A percentile compares a stretch with the other conserved stretches of the same genome.
These are phyloP conservation scores for Globisporangium nunn DNA, from an alignment of 352 stramenopile genomes.

Conservation along the genomic window DNA sequence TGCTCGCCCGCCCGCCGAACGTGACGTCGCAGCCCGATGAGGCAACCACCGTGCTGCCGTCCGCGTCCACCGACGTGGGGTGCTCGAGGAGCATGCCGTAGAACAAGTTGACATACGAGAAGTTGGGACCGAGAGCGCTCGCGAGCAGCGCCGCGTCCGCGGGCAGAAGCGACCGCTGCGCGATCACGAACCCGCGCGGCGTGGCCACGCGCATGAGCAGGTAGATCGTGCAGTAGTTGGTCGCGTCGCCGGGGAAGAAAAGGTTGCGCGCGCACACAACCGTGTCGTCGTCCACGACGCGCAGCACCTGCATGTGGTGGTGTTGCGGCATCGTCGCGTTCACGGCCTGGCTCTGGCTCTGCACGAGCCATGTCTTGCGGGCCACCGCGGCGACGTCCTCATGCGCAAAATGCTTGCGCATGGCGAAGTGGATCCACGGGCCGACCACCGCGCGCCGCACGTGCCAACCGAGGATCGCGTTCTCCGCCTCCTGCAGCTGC, in stretches of 20 bases:
- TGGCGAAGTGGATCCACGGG: slow-evolving; percentile 15
- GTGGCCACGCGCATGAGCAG: slow-evolving; percentile 17
- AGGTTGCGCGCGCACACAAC: slow-evolving; percentile 20
- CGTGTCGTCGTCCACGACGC: slow-evolving; percentile 15
- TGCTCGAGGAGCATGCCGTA: slow-evolving; percentile 17
- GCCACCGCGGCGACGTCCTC: slow-evolving; percentile 9
- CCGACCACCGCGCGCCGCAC: slow-evolving; percentile 10
- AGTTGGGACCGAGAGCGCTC: slow-evolving; percentile 6
- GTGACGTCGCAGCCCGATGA: slow-evolving; percentile 13
- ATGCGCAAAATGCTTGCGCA: slow-evolving; percentile 16
- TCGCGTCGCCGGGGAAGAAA: slow-evolving; percentile 14
- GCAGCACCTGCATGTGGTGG: slow-evolving; percentile 16
- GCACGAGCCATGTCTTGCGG: slow-evolving; percentile 12
- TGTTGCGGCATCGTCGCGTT: slow-evolving; percentile 19
- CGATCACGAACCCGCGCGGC: slow-evolving; percentile 14
- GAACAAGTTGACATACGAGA: slow-evolving; percentile 20
- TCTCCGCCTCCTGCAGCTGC: slow-evolving; percentile 6
- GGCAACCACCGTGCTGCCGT: background rate
- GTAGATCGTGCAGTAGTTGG: slow-evolving; percentile 20
- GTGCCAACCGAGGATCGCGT: slow-evolving; percentile 18
- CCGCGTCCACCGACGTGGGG: background rate
- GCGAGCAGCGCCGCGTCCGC: slow-evolving; percentile 5
- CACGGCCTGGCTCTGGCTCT: slow-evolving; percentile 11
- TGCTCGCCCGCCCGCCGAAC: slow-evolving; percentile 18
- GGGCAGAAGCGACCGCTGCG: slow-evolving; percentile 16